phyloP scores from a whole-genome alignment of 2,329 filamentous ascomycete genomes.

The Phaeosphaeriaceae sp. region DNA sequence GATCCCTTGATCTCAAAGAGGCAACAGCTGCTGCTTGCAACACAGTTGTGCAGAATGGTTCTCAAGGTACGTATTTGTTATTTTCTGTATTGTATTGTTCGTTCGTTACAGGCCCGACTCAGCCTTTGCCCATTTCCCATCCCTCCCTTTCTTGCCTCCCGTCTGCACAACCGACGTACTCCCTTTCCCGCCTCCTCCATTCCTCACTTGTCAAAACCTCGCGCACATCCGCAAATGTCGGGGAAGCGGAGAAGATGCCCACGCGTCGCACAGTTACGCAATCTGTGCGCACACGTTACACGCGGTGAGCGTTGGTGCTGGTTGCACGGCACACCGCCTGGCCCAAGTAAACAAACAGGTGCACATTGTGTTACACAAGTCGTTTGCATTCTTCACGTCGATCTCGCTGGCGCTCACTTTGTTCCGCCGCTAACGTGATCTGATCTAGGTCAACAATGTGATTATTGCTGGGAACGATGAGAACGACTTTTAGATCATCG shows the following conservation, averaged over 20 bases:
- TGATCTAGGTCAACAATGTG: conserved; percentile 77
- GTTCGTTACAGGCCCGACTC: conserved; percentile 11
- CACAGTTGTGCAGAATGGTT: conserved; percentile 92
- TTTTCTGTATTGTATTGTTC: conserved; percentile 27
- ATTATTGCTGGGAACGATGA: conserved; percentile 89
- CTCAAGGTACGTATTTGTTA: conserved; percentile 59
- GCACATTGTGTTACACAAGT: conserved; percentile 4
- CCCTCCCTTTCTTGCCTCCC: conserved; percentile 8
- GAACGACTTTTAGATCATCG: conserved; percentile 73
- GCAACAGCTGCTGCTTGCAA: conserved; percentile 94
- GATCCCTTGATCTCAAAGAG: conserved; percentile 98
- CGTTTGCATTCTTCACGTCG: conserved; percentile 2
- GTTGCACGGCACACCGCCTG: neutral
- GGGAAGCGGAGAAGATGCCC: conserved; percentile 24
- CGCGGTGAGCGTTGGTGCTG: conserved; percentile 15
- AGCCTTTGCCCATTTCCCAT: conserved; percentile 7
- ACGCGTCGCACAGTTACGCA: conserved; percentile 12
- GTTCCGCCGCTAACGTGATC: conserved; percentile 14
- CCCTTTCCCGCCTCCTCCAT: conserved; percentile 7
- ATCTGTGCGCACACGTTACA: conserved; percentile 25
- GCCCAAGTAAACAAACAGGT: neutral
- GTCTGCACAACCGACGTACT: conserved; percentile 11
- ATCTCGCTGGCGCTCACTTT: neutral
- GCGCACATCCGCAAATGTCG: conserved; percentile 10
- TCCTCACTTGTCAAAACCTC: conserved; percentile 17